Evolutionary conservation across 2,329 filamentous ascomycete species (phyloP).

Genomic region (Neobulgaria alba): DNA sequence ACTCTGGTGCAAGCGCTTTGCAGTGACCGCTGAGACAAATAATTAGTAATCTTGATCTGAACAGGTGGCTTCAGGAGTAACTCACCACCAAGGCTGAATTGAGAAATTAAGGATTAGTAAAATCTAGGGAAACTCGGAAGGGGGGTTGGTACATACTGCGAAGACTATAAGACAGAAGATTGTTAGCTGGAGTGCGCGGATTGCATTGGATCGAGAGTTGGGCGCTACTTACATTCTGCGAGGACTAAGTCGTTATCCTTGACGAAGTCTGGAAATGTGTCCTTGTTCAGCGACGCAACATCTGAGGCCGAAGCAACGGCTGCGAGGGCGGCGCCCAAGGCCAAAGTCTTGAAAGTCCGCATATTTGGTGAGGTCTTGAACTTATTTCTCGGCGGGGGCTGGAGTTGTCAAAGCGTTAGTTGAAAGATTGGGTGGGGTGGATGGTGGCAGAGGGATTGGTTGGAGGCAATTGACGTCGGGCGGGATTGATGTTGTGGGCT

Average conservation of each 20-base stretch:
- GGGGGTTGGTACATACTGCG: conserved; percentile 69
- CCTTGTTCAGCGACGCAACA: conserved; percentile 75
- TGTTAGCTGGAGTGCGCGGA: conserved; percentile 14
- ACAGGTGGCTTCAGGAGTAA: conserved; percentile 12
- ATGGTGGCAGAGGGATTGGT: neutral
- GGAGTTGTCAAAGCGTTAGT: conserved; percentile 14
- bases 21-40: conserved; percentile 59
- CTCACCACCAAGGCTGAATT: conserved; percentile 31
- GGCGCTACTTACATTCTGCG: conserved; percentile 70
- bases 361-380: conserved; percentile 17
- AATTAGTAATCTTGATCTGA: conserved; percentile 21
- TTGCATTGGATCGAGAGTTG: conserved; percentile 2
- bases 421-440: neutral
- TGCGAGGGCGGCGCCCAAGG: conserved; percentile 42
- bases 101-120: conserved; percentile 20
- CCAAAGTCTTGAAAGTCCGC: conserved; percentile 27
- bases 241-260: conserved; percentile 81
- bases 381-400: conserved; percentile 4
- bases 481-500: too few species aligned
- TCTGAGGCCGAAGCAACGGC: conserved; percentile 64
- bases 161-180: conserved; percentile 52
- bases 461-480: neutral
- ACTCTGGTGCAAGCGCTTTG: conserved; percentile 93
- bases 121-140: conserved; percentile 7
- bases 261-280: conserved; percentile 81